phyloP scores from a whole-genome alignment of 305 asterid genomes.

The Fraxinus sp. region DNA sequence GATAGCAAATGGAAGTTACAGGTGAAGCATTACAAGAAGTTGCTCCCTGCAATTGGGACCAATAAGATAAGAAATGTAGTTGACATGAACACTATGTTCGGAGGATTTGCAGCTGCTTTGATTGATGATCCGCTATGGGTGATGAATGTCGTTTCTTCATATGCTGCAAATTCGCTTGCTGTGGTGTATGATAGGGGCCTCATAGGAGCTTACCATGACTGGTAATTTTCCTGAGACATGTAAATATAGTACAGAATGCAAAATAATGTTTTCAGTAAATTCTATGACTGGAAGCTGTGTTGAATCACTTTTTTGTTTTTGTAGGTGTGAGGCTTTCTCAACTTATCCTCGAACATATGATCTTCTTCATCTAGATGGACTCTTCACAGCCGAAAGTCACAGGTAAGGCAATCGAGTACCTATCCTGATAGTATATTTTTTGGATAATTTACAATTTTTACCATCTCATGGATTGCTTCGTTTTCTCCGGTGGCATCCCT shows the following conservation, averaged over 20 bases:
- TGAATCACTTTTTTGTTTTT: neutral
- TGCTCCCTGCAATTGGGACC: constrained; percentile 52
- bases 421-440: neutral
- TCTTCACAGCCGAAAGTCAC: constrained; percentile 57
- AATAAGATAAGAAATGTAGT: constrained; percentile 49
- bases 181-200: constrained; percentile 57
- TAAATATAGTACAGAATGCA: neutral
- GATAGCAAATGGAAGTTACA: constrained; percentile 45
- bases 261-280: neutral
- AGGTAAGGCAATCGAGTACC: constrained; percentile 28
- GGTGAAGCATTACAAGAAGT: constrained; percentile 49
- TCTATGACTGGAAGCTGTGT: neutral
- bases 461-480: neutral
- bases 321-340: constrained; percentile 62
- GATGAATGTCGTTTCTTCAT: constrained; percentile 56
- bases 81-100: constrained; percentile 57
- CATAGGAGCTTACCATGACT: constrained; percentile 52
- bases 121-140: constrained; percentile 47
- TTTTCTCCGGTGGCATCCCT: neutral
- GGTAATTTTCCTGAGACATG: constrained; percentile 24
- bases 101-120: constrained; percentile 53
- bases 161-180: constrained; percentile 44
- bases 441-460: neutral
- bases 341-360: constrained; percentile 60
- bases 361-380: constrained; percentile 52